These are phyloP conservation scores for Leccinum uliginosum DNA, from an alignment of 768 basidiomycete species.

Conservation along the genomic window DNA sequence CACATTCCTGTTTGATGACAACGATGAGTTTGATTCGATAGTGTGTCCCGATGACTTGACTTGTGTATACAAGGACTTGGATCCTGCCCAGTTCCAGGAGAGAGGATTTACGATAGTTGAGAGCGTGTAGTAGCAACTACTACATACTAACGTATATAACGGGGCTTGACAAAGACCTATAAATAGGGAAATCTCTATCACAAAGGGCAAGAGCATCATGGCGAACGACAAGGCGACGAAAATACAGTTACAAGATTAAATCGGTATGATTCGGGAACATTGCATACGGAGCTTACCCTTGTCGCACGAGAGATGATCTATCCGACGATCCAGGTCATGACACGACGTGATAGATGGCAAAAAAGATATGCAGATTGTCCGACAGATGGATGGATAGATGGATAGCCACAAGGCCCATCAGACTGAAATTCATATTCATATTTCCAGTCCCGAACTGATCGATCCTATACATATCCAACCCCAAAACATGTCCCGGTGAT, in stretches of 20 bases:
- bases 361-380: not conserved
- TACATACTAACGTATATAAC: too few relatives aligned
- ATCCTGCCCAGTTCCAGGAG: too few relatives aligned
- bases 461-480: not conserved
- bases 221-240: not conserved
- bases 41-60: too few relatives aligned
- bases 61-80: too few relatives aligned
- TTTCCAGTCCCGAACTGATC: not conserved
- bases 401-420: not conserved
- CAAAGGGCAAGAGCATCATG: not conserved
- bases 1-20: too few relatives aligned
- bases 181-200: not conserved
- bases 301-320: not conserved
- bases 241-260: not conserved
- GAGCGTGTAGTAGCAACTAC: too few relatives aligned
- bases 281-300: not conserved
- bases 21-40: too few relatives aligned
- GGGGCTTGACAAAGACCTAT: too few relatives aligned
- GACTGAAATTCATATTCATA: not conserved
- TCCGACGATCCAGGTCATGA: not conserved
- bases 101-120: too few relatives aligned
- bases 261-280: not conserved
- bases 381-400: not conserved
- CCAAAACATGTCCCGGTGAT: not conserved
- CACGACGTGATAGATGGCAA: not conserved